A percentile compares a stretch with the other conserved stretches of the same genome.
Conservation (phyloP, 371 early-diverging fungal species). For the Mortierella sp. region DNA sequence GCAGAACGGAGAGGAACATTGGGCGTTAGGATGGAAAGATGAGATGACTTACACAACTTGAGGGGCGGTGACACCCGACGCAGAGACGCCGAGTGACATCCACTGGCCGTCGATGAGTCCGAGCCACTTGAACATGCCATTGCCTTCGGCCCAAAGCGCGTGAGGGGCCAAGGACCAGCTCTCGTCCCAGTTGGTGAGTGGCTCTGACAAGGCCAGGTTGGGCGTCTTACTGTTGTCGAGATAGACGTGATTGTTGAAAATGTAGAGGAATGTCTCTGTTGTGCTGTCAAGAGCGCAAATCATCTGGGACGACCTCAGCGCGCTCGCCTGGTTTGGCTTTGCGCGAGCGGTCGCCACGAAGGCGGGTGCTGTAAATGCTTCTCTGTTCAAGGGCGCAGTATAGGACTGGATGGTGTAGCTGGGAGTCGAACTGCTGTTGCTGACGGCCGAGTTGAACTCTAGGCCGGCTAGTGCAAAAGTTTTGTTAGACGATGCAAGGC, state of each 20-base stretch:
- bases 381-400: conserved; percentile 11
- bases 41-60: conserved; percentile 25
- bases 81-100: conserved; percentile 19
- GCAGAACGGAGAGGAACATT: not conserved
- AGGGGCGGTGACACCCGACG: conserved; percentile 25
- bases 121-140: conserved; percentile 47
- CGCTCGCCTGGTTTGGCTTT: conserved; percentile 1
- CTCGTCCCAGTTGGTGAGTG: conserved; percentile 26
- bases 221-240: conserved; percentile 27
- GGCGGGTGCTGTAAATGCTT: conserved; percentile 3
- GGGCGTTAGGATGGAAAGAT: too few relatives aligned
- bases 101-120: conserved; percentile 28
- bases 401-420: conserved; percentile 41
- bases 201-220: conserved; percentile 11
- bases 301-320: conserved; percentile 30
- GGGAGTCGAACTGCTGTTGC: not conserved
- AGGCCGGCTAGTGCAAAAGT: conserved; percentile 34
- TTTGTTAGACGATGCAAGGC: conserved; percentile 19
- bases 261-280: conserved; percentile 36
- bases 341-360: conserved; percentile 7
- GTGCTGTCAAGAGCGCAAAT: conserved; percentile 29
- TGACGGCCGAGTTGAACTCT: conserved; percentile 1
- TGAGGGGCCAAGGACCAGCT: conserved; percentile 16
- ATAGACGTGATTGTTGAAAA: conserved; percentile 42
- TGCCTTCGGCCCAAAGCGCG: conserved; percentile 14